Evolutionary conservation across 768 basidiomycete genomes (phyloP).

Genomic region (Serendipita sp.): DNA sequence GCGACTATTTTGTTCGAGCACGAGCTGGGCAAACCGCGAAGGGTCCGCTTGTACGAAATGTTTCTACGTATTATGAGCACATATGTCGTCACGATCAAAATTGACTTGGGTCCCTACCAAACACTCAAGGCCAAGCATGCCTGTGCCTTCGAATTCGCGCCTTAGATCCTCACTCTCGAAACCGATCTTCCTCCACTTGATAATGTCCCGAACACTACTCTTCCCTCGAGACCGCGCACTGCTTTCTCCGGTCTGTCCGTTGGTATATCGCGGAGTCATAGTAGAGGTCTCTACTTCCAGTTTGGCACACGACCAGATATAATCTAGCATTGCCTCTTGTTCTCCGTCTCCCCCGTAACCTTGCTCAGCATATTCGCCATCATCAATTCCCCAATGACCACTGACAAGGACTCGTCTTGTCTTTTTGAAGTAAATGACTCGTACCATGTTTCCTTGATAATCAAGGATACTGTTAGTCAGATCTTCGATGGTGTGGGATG

Average conservation of each 20-base stretch:
- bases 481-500: conserved; percentile 63
- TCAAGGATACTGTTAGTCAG: conserved; percentile 70
- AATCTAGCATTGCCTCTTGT: conserved; percentile 40
- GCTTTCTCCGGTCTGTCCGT: background rate
- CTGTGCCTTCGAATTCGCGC: conserved; percentile 62
- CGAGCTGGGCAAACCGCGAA: conserved; percentile 59
- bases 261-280: background rate
- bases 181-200: conserved; percentile 67
- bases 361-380: conserved; percentile 29
- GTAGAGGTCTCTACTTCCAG: conserved; percentile 24
- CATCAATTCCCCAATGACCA: conserved; percentile 13
- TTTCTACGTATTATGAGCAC: conserved; percentile 25
- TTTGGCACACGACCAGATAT: conserved; percentile 51
- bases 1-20: conserved; percentile 65
- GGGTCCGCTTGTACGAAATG: conserved; percentile 51
- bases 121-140: conserved; percentile 68
- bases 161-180: conserved; percentile 60
- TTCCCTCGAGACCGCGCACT: background rate
- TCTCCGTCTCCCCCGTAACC: conserved; percentile 24
- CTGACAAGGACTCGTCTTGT: conserved; percentile 37
- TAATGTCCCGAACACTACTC: conserved; percentile 14
- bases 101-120: conserved; percentile 30
- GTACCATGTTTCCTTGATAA: conserved; percentile 73
- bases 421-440: conserved; percentile 66
- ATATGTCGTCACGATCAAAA: background rate